Conservation (phyloP, 1,139 yeast genomes). For the Pneumocystis jirovecii region DNA sequence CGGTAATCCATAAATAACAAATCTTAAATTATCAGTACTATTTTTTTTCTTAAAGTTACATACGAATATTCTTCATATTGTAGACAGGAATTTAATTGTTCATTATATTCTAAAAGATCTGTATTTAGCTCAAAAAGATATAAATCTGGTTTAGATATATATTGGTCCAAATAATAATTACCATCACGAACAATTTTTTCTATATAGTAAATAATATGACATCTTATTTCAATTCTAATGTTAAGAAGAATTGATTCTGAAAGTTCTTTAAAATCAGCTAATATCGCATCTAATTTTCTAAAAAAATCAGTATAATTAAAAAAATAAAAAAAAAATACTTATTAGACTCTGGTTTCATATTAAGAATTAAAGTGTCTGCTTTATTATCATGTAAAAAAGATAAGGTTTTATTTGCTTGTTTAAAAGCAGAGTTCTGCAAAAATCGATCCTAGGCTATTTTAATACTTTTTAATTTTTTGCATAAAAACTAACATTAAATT, state of each 20-base stretch:
- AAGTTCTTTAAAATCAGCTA: slow-evolving; percentile 3
- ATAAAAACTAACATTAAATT: not conserved
- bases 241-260: slow-evolving; percentile 2
- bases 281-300: slow-evolving; percentile 4
- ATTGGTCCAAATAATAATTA: slow-evolving; percentile 2
- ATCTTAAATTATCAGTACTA: not conserved
- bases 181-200: slow-evolving; percentile 7
- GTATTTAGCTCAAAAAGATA: slow-evolving; percentile 7
- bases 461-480: not conserved
- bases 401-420: not conserved
- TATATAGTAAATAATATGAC: slow-evolving; percentile 8
- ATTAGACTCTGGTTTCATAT: not conserved
- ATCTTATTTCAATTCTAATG: slow-evolving; percentile 9
- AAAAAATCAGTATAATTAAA: not conserved
- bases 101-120: slow-evolving; percentile 1
- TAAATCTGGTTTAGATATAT: slow-evolving; percentile 6
- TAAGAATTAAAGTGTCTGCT: not conserved
- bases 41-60: not conserved
- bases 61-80: slow-evolving; percentile 3
- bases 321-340: not conserved
- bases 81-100: not conserved
- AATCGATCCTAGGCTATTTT: not conserved
- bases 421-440: not conserved
- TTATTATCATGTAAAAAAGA: not conserved
- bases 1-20: slow-evolving; percentile 7